Evolutionary conservation across 768 basidiomycete genomes (phyloP).

Genomic region (Rhodosporidiobolus odoratus): DNA sequence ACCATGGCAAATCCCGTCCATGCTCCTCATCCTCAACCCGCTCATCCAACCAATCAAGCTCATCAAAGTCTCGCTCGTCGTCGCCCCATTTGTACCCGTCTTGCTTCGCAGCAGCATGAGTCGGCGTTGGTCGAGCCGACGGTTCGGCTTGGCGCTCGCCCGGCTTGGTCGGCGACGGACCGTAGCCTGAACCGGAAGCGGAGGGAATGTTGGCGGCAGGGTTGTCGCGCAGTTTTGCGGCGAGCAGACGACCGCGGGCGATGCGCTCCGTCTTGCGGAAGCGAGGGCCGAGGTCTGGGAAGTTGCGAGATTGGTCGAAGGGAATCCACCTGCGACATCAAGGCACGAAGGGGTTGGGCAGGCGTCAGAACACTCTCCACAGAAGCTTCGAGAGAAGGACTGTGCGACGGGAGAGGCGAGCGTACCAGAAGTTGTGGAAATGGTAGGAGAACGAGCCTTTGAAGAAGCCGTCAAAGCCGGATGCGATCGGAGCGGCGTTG

Average conservation of each 20-base stretch:
- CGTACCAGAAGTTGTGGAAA: slow-evolving; percentile 87
- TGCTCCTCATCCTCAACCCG: slow-evolving; percentile 55
- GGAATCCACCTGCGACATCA: slow-evolving; percentile 74
- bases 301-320: slow-evolving; percentile 87
- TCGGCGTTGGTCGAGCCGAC: not conserved
- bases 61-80: slow-evolving; percentile 32
- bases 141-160: slow-evolving; percentile 7
- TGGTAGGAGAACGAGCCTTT: slow-evolving; percentile 92
- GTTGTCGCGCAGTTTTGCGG: slow-evolving; percentile 9
- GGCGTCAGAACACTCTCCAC: too few relatives aligned
- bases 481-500: slow-evolving; percentile 74
- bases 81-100: slow-evolving; percentile 42
- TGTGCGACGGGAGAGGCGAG: not conserved
- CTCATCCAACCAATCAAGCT: slow-evolving; percentile 39
- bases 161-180: slow-evolving; percentile 14
- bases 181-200: not conserved
- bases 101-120: not conserved
- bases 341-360: not conserved
- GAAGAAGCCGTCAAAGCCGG: slow-evolving; percentile 95
- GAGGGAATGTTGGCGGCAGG: not conserved
- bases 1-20: slow-evolving; percentile 80
- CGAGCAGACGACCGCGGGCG: slow-evolving; percentile 51
- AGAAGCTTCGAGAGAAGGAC: not conserved
- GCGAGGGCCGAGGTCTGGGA: slow-evolving; percentile 80
- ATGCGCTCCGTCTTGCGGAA: slow-evolving; percentile 70